phyloP scores from a whole-genome alignment of 352 stramenopile genomes.

The Phytophthora rubi region DNA sequence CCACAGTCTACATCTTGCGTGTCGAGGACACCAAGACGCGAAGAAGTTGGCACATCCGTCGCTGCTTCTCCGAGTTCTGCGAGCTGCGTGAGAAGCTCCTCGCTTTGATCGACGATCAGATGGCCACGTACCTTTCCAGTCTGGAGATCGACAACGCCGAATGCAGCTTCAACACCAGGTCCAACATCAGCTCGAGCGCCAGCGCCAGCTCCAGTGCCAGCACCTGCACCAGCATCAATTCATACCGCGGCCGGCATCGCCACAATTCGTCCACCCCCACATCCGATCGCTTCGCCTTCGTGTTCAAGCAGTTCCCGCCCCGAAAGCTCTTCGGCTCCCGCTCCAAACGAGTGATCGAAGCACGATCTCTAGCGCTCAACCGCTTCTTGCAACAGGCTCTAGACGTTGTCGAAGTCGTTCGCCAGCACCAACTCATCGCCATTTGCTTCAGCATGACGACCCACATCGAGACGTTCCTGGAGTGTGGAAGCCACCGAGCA shows the following conservation, averaged over 20 bases:
- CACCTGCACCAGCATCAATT: constrained; percentile 31
- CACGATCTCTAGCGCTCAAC: constrained; percentile 66
- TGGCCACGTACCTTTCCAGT: constrained; percentile 37
- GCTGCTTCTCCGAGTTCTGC: constrained; percentile 80
- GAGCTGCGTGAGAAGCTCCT: constrained; percentile 76
- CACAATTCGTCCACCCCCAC: constrained; percentile 17
- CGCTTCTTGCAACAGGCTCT: constrained; percentile 67
- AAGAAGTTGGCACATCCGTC: constrained; percentile 66
- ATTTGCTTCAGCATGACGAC: constrained; percentile 80
- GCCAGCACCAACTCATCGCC: constrained; percentile 65
- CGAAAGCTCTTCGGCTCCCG: constrained; percentile 71
- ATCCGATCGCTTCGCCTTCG: constrained; percentile 55
- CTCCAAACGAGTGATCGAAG: constrained; percentile 72
- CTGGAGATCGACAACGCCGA: constrained; percentile 24
- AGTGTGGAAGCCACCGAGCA: constrained; percentile 46
- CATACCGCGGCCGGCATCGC: constrained; percentile 13
- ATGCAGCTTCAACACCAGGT: constrained; percentile 23
- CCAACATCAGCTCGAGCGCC: constrained; percentile 4
- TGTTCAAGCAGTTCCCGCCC: constrained; percentile 74
- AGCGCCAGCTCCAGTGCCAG: constrained; percentile 27
- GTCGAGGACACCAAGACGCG: constrained; percentile 56
- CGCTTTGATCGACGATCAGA: constrained; percentile 57
- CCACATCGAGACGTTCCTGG: constrained; percentile 71
- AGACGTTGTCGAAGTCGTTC: constrained; percentile 58
- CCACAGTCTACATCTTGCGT: constrained; percentile 75